These are phyloP conservation scores for Phialophora expanda DNA, from an alignment of 2,329 filamentous ascomycete species.

Conservation along the genomic window DNA sequence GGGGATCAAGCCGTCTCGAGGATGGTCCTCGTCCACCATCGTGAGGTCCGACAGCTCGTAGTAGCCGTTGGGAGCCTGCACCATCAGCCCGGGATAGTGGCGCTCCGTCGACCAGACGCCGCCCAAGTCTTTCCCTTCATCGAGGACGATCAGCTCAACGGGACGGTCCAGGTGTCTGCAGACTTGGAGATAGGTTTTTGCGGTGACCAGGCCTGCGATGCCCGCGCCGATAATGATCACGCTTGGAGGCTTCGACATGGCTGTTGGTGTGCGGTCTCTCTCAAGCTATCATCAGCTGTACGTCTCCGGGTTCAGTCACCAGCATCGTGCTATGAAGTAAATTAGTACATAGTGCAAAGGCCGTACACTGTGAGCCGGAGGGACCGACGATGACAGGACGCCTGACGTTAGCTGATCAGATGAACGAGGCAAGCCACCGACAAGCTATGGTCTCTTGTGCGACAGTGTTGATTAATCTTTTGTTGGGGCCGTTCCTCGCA, in stretches of 20 bases:
- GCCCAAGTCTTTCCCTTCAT: constrained; percentile 39
- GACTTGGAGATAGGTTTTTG: constrained; percentile 43
- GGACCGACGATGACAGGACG: too few species aligned
- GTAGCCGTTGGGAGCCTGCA: constrained; percentile 42
- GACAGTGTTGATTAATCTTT: too few species aligned
- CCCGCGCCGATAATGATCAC: constrained; percentile 38
- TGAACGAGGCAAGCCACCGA: too few species aligned
- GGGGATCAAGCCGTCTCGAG: constrained; percentile 38
- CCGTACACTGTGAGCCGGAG: too few species aligned
- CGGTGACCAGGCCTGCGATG: constrained; percentile 42
- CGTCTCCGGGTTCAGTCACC: neutral
- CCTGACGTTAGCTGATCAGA: too few species aligned
- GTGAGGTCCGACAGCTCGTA: constrained; percentile 43
- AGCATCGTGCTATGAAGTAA: neutral
- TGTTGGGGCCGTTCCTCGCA: too few species aligned
- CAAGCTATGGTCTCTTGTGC: too few species aligned
- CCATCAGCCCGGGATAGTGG: constrained; percentile 42
- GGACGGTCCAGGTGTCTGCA: constrained; percentile 19
- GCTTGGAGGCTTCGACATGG: constrained; percentile 10
- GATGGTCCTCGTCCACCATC: constrained; percentile 27
- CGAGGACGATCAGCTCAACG: constrained; percentile 39
- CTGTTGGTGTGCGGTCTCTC: neutral
- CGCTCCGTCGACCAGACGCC: constrained; percentile 42
- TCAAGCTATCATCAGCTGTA: neutral
- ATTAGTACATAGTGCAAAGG: neutral